A percentile compares a stretch with the other conserved stretches of the same genome.
phyloP scores from a whole-genome alignment of 1,284 basidiomycete species.

The Agroathelia rolfsii region DNA sequence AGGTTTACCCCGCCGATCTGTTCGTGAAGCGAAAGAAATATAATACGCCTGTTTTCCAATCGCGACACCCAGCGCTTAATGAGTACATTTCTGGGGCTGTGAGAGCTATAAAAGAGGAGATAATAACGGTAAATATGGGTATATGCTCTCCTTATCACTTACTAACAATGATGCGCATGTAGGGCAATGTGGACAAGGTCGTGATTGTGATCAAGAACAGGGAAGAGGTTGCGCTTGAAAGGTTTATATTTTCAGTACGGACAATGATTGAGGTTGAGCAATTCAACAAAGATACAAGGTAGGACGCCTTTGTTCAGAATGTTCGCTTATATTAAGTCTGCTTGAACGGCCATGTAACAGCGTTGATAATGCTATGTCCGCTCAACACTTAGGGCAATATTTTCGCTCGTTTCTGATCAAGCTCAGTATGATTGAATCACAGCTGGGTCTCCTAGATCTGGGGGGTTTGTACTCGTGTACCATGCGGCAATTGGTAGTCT shows the following conservation, averaged over 20 bases:
- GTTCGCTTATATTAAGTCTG: conserved; percentile 1
- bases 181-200: conserved; percentile 69
- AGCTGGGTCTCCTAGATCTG: conserved; percentile 51
- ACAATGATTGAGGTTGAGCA: conserved; percentile 61
- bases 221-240: conserved; percentile 64
- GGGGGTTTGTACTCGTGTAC: conserved; percentile 24
- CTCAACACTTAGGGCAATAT: conserved; percentile 58
- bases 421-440: conserved; percentile 71
- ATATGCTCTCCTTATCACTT: too few species aligned
- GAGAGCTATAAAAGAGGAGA: conserved; percentile 66
- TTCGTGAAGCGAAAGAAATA: conserved; percentile 86
- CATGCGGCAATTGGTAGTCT: conserved; percentile 1
- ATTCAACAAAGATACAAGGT: conserved; percentile 58
- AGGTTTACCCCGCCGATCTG: conserved; percentile 81
- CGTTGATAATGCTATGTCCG: conserved; percentile 59
- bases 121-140: conserved; percentile 42
- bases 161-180: conserved; percentile 2
- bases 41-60: conserved; percentile 84
- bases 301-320: conserved; percentile 5
- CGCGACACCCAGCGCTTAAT: conserved; percentile 79
- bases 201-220: conserved; percentile 74
- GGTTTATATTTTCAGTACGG: conserved; percentile 73
- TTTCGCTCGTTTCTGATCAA: conserved; percentile 83
- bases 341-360: conserved; percentile 23
- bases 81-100: conserved; percentile 81